phyloP scores from a whole-genome alignment of 1,139 yeast genomes.

The Suzukiozyma palmioleophila region DNA sequence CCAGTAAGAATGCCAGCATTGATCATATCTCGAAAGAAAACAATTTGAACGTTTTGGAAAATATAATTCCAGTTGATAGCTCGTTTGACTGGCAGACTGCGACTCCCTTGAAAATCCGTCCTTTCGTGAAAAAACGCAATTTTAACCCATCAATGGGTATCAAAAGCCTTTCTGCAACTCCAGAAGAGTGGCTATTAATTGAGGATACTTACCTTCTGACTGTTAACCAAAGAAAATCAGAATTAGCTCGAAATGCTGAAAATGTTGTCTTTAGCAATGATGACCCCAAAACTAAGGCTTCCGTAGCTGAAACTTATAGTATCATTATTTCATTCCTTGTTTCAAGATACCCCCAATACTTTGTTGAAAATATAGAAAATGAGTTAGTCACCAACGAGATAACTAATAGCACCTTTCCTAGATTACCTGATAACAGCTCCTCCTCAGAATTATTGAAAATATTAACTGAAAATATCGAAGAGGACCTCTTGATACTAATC shows the following conservation, averaged over 20 bases:
- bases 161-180: constrained; percentile 23
- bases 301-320: constrained; percentile 33
- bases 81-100: constrained; percentile 45
- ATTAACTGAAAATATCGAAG: constrained; percentile 33
- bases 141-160: constrained; percentile 39
- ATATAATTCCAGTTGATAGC: constrained; percentile 12
- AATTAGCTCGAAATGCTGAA: constrained; percentile 15
- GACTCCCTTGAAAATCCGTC: constrained; percentile 52
- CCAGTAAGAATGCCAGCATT: too few relatives aligned
- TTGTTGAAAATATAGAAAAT: constrained; percentile 9
- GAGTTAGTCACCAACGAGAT: constrained; percentile 20
- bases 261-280: constrained; percentile 21
- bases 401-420: constrained; percentile 25
- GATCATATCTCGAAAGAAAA: background rate
- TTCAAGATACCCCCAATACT: constrained; percentile 32
- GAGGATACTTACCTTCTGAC: constrained; percentile 31
- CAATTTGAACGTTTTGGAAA: background rate
- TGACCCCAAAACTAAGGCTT: constrained; percentile 16
- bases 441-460: constrained; percentile 15
- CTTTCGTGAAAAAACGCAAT: constrained; percentile 35
- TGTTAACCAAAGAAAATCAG: constrained; percentile 18
- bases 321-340: constrained; percentile 22
- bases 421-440: constrained; percentile 14
- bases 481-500: constrained; percentile 34
- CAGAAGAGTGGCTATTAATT: constrained; percentile 35